Evolutionary conservation across 2,329 filamentous ascomycete species (phyloP), one percentile per base, ranked within the genome.

Genomic region (Neofusicoccum laricinum): DNA sequence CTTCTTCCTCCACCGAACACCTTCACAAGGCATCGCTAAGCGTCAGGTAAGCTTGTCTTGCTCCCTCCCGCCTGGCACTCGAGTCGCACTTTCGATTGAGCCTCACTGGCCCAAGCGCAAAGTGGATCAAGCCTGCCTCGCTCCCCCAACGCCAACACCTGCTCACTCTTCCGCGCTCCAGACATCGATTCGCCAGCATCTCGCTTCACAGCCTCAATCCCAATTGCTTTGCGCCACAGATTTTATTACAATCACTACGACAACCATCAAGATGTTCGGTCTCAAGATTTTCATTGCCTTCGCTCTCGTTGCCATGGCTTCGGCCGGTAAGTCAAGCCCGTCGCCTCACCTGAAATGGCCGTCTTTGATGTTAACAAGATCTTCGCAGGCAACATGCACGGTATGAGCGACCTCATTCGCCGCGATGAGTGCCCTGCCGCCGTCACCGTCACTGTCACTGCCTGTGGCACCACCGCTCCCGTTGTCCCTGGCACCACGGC

Each of bases 251-350:
- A 46, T 36, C 55, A 36, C 55, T 48, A 36, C 55, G 40, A 46
- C 55, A 46, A 46, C 40, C 32, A 25, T 15, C 62, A 64, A 64
- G 34, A 64, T 64, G 62, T 46, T 49, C 58, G 46, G 46, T 50
- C 58, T 61, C 34, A 49, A 61, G 17, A 15, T 61, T 19, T 4
- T 61, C 34, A 12, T 61, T 45, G 10, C 58, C 34, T 40, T 50
- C 36, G 14, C 45, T 34, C 45, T 53, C 30, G 51, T 57, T 36
- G 50, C 62, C 51, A 43, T 64, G 62, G 43, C 43, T 38, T 53
- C 46, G 32, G 43, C 58, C 34, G 58, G 58, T 61, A 61, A 61
- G 58, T 61, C 14, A 2, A 49, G 17, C 7, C 21, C 14, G 7
- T 40, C 6, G 38, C 38, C 11, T 41, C 32, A 46, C n/a, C 11